Conservation (phyloP, 1,139 yeast species). For the Hyphopichia fennica region DNA sequence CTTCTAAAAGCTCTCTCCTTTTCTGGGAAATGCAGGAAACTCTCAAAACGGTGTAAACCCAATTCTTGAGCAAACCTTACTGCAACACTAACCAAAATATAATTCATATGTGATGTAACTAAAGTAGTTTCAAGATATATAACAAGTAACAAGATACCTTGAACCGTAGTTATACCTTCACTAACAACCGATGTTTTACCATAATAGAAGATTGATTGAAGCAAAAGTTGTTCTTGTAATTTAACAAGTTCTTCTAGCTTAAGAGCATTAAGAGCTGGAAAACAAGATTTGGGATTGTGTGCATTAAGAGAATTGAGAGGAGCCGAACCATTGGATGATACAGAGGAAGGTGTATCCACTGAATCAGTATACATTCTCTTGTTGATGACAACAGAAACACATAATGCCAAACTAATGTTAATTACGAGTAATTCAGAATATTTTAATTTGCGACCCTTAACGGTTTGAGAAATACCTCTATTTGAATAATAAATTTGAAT, state of each 20-base stretch:
- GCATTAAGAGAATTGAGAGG: neutral
- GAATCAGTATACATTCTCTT: neutral
- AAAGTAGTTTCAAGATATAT: conserved; percentile 45
- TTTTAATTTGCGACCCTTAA: conserved; percentile 12
- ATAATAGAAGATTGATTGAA: conserved; percentile 48
- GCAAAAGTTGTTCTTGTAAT: conserved; percentile 26
- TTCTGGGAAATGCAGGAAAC: conserved; percentile 34
- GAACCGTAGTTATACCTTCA: conserved; percentile 52
- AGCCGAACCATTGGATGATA: neutral
- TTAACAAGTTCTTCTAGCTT: conserved; percentile 12
- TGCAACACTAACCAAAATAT: conserved; percentile 49
- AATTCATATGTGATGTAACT: conserved; percentile 43
- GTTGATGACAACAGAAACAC: conserved; percentile 17
- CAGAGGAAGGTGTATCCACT: neutral
- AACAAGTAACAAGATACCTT: conserved; percentile 47
- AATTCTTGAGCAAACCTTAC: conserved; percentile 61
- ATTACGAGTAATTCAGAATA: conserved; percentile 34
- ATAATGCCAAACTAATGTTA: conserved; percentile 29
- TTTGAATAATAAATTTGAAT: conserved; percentile 8
- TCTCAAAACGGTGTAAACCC: conserved; percentile 64
- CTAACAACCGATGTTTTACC: conserved; percentile 47
- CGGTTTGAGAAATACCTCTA: neutral
- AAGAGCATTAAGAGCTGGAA: neutral
- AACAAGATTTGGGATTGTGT: neutral
- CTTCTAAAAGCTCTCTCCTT: conserved; percentile 42